Evolutionary conservation across 768 basidiomycete genomes (phyloP), one percentile per base, ranked within the genome.

Genomic region (Astraeus odoratus): DNA sequence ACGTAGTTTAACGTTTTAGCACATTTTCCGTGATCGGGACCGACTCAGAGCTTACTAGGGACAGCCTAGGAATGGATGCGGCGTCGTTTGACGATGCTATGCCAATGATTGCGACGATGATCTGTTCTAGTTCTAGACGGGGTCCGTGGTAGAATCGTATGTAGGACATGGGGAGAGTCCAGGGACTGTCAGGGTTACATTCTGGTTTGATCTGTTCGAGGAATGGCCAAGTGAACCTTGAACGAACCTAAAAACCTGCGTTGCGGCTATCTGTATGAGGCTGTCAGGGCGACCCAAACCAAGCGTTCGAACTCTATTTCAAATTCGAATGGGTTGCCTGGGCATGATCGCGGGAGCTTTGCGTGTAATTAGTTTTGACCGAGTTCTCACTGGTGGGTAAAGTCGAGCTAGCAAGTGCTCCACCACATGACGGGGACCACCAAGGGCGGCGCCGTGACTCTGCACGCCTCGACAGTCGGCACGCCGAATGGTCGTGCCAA

Each of bases 221-320:
- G 18, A 25, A 7, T 10, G 37, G 22, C 37, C 20, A 10, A 22
- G 37, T 38, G 19, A n/a, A n/a, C 9, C 15, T 15, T 6, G 31
- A 3, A 34, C 13, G 33, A n/a, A 35, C 34, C 1, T 39, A 29
- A 35, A 3, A n/a, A 29, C 39, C 36, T 36, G 49, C 47, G 12
- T 12, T 34, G 33, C 4, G 13, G 31, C n/a, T n/a, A n/a, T n/a
- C n/a, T n/a, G 33, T n/a, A 38, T 6, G n/a, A 15, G 26, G 10
- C 16, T 18, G 39, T 40, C 39, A 40, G 25, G 39, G 8, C 37
- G 23, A 38, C 37, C 37, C 57, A 24, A 47, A 34, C 34, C n/a
- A n/a, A n/a, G n/a, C n/a, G 35, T 46, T 39, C 47, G 48, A 45
- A 59, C 63, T 55, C 51, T 55, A 39, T 48, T 48, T 33, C 35